Evolutionary conservation across 2,329 filamentous ascomycete genomes (phyloP).

Genomic region (Tolypocladium endophyticum): DNA sequence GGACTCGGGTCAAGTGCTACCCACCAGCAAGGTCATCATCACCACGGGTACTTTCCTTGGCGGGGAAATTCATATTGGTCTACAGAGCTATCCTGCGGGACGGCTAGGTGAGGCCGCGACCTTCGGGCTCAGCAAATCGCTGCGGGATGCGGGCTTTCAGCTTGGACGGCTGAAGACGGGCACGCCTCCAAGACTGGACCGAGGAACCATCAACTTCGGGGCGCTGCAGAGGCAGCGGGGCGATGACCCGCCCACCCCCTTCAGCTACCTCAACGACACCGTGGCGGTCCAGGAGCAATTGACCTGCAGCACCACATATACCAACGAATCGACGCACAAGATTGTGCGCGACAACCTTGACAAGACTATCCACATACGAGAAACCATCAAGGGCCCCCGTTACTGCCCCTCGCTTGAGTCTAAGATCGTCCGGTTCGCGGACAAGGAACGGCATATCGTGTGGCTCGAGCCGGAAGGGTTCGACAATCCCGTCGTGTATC

Average conservation of each 20-base stretch:
- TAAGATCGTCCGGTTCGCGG: conserved; percentile 78
- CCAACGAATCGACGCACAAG: conserved; percentile 71
- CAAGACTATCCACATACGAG: conserved; percentile 91
- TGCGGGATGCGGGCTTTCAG: conserved; percentile 79
- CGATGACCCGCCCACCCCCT: conserved; percentile 78
- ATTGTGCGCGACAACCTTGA: conserved; percentile 84
- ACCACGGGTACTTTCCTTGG: conserved; percentile 94
- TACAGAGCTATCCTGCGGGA: conserved; percentile 75
- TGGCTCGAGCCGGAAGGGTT: conserved; percentile 98
- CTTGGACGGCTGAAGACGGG: conserved; percentile 90
- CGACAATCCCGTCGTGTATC: conserved; percentile 80
- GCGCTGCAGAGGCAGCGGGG: conserved; percentile 64
- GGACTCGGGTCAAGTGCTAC: conserved; percentile 76
- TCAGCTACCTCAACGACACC: conserved; percentile 76
- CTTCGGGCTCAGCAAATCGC: conserved; percentile 81
- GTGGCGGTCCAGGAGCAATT: conserved; percentile 77
- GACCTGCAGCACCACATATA: conserved; percentile 78
- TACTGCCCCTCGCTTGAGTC: conserved; percentile 95
- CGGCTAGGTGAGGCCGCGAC: conserved; percentile 92
- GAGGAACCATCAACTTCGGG: conserved; percentile 69
- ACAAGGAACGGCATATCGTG: conserved; percentile 75
- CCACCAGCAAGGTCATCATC: conserved; percentile 75
- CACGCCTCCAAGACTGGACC: conserved; percentile 79
- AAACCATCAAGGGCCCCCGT: conserved; percentile 85
- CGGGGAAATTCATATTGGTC: conserved; percentile 91